These are phyloP conservation scores for Mycena vitilis DNA, from an alignment of 768 basidiomycete genomes.

Conservation along the genomic window DNA sequence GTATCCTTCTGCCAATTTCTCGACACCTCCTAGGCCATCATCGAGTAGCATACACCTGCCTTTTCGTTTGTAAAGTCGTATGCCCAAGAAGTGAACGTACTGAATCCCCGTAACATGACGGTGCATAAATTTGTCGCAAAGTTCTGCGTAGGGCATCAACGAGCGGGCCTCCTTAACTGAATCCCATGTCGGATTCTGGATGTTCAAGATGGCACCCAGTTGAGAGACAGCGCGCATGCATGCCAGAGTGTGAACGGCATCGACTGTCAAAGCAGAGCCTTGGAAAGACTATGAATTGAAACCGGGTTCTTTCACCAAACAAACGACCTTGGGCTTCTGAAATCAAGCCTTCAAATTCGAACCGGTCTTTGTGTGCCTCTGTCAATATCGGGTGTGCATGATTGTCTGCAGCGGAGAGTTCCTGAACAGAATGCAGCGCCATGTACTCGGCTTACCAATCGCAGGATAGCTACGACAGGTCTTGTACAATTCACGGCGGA, in stretches of 20 bases:
- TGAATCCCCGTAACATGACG: conserved; percentile 64
- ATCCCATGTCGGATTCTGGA: conserved; percentile 65
- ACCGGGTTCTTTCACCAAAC: too few relatives aligned
- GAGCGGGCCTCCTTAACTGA: conserved; percentile 62
- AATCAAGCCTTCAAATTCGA: conserved; percentile 73
- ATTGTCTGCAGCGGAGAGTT: conserved; percentile 75
- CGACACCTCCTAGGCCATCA: conserved; percentile 70
- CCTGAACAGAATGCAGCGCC: conserved; percentile 35
- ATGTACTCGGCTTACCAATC: background rate
- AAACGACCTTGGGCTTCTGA: conserved; percentile 62
- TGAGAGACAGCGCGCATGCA: conserved; percentile 68
- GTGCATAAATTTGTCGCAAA: conserved; percentile 68
- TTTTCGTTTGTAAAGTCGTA: background rate
- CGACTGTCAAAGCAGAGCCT: conserved; percentile 60
- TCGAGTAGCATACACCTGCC: conserved; percentile 70
- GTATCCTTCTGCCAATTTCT: conserved; percentile 60
- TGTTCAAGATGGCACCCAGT: conserved; percentile 61
- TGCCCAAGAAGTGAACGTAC: conserved; percentile 14
- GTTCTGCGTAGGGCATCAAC: conserved; percentile 60
- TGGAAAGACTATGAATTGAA: conserved; percentile 18
- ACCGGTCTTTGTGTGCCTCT: conserved; percentile 52
- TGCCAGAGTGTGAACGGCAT: conserved; percentile 68
- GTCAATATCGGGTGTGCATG: conserved; percentile 81
- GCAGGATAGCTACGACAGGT: conserved; percentile 25
- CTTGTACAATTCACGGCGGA: conserved; percentile 3